A percentile compares a stretch with the other conserved stretches of the same genome.
Conservation (phyloP, 2,329 filamentous ascomycete genomes). For the Apiospora rasikravindrae region DNA sequence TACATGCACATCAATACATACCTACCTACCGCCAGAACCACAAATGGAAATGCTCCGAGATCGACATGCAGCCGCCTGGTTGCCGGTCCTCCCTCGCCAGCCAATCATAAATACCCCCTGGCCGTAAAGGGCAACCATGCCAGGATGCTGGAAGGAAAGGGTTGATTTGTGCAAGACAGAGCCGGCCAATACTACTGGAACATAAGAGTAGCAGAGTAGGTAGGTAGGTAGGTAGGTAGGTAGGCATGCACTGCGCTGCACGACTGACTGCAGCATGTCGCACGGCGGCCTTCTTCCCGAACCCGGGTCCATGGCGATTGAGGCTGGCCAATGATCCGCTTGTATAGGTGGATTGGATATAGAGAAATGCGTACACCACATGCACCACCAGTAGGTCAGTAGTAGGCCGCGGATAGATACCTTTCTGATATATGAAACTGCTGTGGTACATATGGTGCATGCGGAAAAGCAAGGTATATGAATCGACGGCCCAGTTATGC, state of each 20-base stretch:
- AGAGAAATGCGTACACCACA: neutral
- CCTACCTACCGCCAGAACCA: neutral
- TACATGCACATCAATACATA: neutral
- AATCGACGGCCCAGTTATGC: too few species aligned
- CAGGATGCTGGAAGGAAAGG: neutral
- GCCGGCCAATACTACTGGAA: neutral
- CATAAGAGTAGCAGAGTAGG: neutral
- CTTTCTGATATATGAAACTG: neutral
- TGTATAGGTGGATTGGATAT: neutral
- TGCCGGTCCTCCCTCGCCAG: constrained; percentile 6
- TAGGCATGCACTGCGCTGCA: neutral
- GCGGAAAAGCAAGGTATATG: neutral
- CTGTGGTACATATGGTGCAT: neutral
- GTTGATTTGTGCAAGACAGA: neutral
- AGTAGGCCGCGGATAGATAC: neutral
- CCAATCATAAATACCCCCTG: constrained; percentile 11
- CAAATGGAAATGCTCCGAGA: constrained; percentile 17
- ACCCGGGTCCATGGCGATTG: constrained; percentile 3
- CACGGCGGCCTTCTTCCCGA: neutral
- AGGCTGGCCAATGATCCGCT: neutral
- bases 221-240: too few species aligned
- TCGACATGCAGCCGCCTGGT: constrained; percentile 15
- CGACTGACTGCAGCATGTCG: constrained; percentile 2
- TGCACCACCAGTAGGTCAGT: neutral
- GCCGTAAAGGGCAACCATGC: neutral